phyloP scores from a whole-genome alignment of 2,329 filamentous ascomycete genomes.

The Orbilia quercus region DNA sequence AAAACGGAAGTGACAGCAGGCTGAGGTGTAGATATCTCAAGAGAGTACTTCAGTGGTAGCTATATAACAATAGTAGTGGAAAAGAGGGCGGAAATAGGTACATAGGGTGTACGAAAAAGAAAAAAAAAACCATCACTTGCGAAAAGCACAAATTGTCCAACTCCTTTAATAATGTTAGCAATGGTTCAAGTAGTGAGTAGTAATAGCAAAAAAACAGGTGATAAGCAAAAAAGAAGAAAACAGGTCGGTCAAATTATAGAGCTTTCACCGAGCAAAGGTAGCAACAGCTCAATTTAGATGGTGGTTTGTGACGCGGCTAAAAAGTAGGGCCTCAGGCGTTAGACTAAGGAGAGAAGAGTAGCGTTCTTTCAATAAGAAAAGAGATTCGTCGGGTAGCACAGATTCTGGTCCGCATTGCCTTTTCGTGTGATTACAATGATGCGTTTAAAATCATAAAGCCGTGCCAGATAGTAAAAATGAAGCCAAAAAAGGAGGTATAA shows the following conservation, averaged over 20 bases:
- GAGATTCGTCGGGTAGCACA: conserved; percentile 25
- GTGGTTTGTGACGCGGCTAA: conserved; percentile 27
- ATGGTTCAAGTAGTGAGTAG: conserved; percentile 35
- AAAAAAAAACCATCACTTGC: conserved; percentile 30
- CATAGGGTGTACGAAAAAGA: conserved; percentile 25
- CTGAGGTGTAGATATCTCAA: conserved; percentile 20
- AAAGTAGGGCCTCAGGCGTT: conserved; percentile 23
- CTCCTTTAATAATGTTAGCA: conserved; percentile 54
- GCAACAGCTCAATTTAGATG: conserved; percentile 4
- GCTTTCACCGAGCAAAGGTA: conserved; percentile 10
- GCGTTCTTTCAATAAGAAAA: conserved; percentile 16
- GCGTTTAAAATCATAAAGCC: conserved; percentile 55
- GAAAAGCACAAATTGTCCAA: conserved; percentile 35
- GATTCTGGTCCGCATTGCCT: conserved; percentile 28
- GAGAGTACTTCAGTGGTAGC: conserved; percentile 28
- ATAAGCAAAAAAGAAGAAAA: not conserved
- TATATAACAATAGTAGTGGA: conserved; percentile 30
- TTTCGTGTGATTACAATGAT: conserved; percentile 55
- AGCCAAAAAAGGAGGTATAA: conserved; percentile 13
- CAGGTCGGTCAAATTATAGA: conserved; percentile 25
- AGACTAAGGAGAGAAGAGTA: conserved; percentile 20
- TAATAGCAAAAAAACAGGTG: conserved; percentile 7
- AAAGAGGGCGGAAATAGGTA: conserved; percentile 30
- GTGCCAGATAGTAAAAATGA: conserved; percentile 48
- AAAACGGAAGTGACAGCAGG: conserved; percentile 13